Conservation (phyloP, 345 rosid species). For the Lepidium sativum region DNA sequence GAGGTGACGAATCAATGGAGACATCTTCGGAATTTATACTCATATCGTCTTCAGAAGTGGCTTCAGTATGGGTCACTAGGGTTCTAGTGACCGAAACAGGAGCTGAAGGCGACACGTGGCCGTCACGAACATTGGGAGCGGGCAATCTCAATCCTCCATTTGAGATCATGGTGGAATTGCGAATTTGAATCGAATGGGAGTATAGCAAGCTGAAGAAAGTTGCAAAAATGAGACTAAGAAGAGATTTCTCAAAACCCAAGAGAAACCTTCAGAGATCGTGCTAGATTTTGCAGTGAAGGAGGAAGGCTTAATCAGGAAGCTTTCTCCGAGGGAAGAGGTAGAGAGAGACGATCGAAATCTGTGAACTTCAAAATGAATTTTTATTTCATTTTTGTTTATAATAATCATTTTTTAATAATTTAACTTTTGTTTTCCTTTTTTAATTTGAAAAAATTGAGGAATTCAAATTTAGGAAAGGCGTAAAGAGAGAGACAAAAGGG, state of each 20-base stretch:
- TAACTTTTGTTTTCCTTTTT: conserved; percentile 3
- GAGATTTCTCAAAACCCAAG: background rate
- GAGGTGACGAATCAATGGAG: conserved; percentile 67
- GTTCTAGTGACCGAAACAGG: conserved; percentile 43
- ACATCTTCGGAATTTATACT: conserved; percentile 56
- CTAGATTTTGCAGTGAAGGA: conserved; percentile 8
- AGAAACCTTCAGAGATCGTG: background rate
- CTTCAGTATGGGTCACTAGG: conserved; percentile 26
- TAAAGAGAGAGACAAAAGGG: background rate
- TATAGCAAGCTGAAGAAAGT: conserved; percentile 2
- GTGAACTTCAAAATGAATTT: conserved; percentile 17
- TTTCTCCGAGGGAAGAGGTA: background rate
- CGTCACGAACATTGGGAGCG: conserved; percentile 53
- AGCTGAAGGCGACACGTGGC: conserved; percentile 43
- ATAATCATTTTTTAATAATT: background rate
- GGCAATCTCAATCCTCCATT: conserved; percentile 42
- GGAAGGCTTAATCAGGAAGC: conserved; percentile 23
- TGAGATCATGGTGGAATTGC: conserved; percentile 17
- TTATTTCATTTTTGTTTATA: background rate
- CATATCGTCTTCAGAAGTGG: conserved; percentile 53
- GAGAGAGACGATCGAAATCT: conserved; percentile 27
- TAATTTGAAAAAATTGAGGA: conserved; percentile 9
- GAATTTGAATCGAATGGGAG: background rate
- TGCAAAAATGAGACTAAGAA: conserved; percentile 5
- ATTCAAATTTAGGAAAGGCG: conserved; percentile 22